Conservation (phyloP, 2,329 filamentous ascomycete species). For the Ophiostoma himal-ulmi region DNA sequence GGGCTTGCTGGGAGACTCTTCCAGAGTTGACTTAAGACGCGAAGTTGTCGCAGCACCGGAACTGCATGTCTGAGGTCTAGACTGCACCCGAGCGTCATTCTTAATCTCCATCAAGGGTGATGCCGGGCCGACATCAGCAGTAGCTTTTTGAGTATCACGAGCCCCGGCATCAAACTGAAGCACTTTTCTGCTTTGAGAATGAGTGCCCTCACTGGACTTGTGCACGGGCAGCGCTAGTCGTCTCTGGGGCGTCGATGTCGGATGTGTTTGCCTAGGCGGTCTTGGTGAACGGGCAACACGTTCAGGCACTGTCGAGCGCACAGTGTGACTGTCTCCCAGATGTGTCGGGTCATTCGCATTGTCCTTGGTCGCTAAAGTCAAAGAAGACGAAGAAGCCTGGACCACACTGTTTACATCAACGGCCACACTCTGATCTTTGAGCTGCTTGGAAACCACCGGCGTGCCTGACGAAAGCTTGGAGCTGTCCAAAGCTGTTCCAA, state of each 20-base stretch:
- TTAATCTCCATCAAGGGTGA: not conserved
- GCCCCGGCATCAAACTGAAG: not conserved
- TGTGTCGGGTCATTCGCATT: not conserved
- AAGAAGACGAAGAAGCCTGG: not conserved
- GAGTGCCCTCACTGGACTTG: not conserved
- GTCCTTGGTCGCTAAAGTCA: not conserved
- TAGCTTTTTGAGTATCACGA: not conserved
- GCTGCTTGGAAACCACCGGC: not conserved
- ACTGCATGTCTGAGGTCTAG: not conserved
- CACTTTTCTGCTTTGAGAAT: not conserved
- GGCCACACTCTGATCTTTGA: not conserved
- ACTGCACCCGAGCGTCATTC: constrained; percentile 9
- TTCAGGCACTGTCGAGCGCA: not conserved
- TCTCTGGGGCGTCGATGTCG: constrained; percentile 1
- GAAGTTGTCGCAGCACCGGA: not conserved
- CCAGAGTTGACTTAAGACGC: not conserved
- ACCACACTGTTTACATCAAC: not conserved
- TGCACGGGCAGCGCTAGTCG: not conserved
- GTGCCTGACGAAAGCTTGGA: not conserved
- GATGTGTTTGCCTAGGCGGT: not conserved
- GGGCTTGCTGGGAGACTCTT: constrained; percentile 10
- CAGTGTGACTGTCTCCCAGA: not conserved
- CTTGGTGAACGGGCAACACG: not conserved
- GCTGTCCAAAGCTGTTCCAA: not conserved
- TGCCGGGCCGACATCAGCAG: not conserved